Base-by-base conservation (phyloP, 1,139 yeast species). In the Pichia norvegensis region DNA sequence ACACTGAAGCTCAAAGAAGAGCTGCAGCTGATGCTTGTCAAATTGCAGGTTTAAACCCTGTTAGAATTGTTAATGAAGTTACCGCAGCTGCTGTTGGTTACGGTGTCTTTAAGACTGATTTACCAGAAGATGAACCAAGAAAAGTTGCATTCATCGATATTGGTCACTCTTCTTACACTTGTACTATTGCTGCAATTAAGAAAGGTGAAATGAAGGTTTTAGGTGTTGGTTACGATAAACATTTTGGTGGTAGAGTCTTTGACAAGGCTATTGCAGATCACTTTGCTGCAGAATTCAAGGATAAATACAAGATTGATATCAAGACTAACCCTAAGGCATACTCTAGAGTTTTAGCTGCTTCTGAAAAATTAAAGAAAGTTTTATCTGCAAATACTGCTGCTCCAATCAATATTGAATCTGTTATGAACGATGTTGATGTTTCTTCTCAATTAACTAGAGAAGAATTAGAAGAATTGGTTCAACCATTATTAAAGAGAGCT, bases 81-180 rank as follows among this genome's bases (percentile, higher is more conserved):
- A 90, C 98, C 50, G 97, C 98, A 52, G 98, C 98, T 50, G 97
- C 97, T 58, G 96, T 94, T 56, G 95, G 97, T 58, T 94, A 92
- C 73, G 98, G 98, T 75, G 97, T 92, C 52, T 92, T 92, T 82
- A 90, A 92, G 79, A 94, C 86, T 63, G 85, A 92, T 59, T 92
- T 95, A 67, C 87, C 85, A 56, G 97, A 87, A 68, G 95, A 85
- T 59, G 85, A 83, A 68, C 84, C 92, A 62, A 82, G 85, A 73
- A 84, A 78, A 64, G 87, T 92, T 58, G 97, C 95, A 38, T 85
- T 92, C 61, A 80, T 92, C 51, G 99, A 92, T 69, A 86, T 94
- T 67, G 99, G 99, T 60, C 95, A 92, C 76, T 87, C 97, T 44
- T 81, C 95, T 45, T 90, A 80, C 76, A 88, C 95, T 58, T 95